Base-by-base conservation (phyloP, 176 grass and related monocot species). In the Aegilops longissima region DNA sequence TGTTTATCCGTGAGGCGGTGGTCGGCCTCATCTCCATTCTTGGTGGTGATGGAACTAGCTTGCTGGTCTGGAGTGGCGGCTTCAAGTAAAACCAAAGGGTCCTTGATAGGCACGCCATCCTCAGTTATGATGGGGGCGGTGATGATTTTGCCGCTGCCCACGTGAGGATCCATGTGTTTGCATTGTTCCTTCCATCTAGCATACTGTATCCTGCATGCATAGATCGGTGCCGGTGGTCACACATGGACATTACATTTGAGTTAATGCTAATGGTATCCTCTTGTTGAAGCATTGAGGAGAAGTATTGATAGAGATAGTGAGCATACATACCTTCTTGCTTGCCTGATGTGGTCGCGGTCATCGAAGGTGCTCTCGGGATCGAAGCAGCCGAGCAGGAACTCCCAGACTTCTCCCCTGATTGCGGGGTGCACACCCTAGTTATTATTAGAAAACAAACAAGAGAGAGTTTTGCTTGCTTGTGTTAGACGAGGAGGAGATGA, bases 351-450 rank as follows among this genome's bases (percentile, higher is more conserved):
- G 23, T 98, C 96, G 79, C 93, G 70, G 49, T 96, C 93, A 27
- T 98, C 96, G 29, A 92, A 91, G 40, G 90, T 94, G 88, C 96
- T 95, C 58, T 77, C 88, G 9, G 93, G 96, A 47, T 98, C 91
- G 70, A 89, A 98, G 70, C 93, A 98, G 39, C 96, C 96, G 61
- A 98, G 90, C 61, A 98, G 86, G 75, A 98, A 98, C 77, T 95
- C 96, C 96, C 96, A 98, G 73, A 98, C 96, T 76, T 98, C 93
- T 65, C 92, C 92, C 79, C 96, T 94, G 63, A 98, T 91, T 24
- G 96, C 83, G 67, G 96, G 96, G 92, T 98, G 96, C 42, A 98
- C 91, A 77, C 96, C 96, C 96, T 98, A 14, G 40, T 11, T 39
- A 38, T 38, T 8, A 38, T 9, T 39, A 40, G 39, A 40, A 40